Conservation (phyloP, 2,329 filamentous ascomycete species). For the Colletotrichum neosansevieriae region DNA sequence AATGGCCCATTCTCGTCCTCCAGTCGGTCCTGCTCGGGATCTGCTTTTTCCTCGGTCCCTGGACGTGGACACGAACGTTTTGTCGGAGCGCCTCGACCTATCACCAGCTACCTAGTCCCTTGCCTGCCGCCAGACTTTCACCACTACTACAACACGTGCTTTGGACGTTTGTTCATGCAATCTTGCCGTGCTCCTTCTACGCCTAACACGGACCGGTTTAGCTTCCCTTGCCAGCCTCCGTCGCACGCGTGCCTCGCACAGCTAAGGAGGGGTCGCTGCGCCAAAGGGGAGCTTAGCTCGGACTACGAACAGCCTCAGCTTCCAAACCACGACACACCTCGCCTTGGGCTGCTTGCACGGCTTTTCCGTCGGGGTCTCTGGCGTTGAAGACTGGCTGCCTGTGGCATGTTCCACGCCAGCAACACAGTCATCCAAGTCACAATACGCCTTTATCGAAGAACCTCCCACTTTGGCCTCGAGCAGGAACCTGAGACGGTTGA, state of each 20-base stretch:
- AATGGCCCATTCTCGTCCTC: not conserved
- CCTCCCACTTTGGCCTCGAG: not conserved
- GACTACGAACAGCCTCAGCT: not conserved
- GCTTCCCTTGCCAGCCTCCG: conserved; percentile 7
- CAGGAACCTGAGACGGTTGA: conserved; percentile 7
- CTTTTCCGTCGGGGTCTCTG: not conserved
- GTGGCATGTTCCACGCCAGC: not conserved
- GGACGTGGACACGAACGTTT: conserved; percentile 19
- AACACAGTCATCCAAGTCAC: not conserved
- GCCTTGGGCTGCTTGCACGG: not conserved
- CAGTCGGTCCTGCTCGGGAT: conserved; percentile 16
- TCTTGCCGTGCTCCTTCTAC: not conserved
- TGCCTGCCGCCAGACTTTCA: conserved; percentile 5
- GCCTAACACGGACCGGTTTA: conserved; percentile 25
- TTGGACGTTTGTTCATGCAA: conserved; percentile 9
- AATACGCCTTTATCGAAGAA: not conserved
- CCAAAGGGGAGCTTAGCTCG: not conserved
- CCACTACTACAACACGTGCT: conserved; percentile 17
- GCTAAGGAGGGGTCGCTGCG: not conserved
- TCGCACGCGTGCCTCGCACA: conserved; percentile 1
- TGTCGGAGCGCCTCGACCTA: conserved; percentile 15
- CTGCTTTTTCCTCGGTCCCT: not conserved
- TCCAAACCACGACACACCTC: not conserved
- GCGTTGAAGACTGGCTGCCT: not conserved
- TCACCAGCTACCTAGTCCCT: conserved; percentile 8